A percentile compares a stretch with the other conserved stretches of the same genome.
Conservation (phyloP, 768 basidiomycete species). For the Russula sp. region DNA sequence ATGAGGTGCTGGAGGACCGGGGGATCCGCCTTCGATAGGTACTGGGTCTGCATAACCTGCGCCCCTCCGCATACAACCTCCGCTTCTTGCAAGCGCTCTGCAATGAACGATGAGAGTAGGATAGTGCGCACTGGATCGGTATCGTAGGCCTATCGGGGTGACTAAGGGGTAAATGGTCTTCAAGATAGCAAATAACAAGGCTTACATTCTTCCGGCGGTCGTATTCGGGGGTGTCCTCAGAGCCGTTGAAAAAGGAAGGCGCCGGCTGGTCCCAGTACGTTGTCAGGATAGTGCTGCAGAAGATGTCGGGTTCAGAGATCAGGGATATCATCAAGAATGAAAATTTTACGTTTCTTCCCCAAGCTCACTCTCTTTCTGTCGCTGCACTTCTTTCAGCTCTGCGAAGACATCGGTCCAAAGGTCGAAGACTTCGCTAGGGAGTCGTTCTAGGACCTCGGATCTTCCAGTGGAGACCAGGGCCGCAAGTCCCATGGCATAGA, state of each 20-base stretch:
- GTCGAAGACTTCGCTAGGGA: slow-evolving; percentile 74
- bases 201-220: slow-evolving; percentile 66
- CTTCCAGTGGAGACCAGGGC: slow-evolving; percentile 69
- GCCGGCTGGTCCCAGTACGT: slow-evolving; percentile 72
- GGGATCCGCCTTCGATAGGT: slow-evolving; percentile 63
- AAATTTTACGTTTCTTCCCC: slow-evolving; percentile 9
- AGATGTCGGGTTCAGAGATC: not conserved
- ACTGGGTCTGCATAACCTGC: slow-evolving; percentile 50
- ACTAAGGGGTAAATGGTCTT: not conserved
- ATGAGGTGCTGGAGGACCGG: slow-evolving; percentile 64
- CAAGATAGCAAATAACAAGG: slow-evolving; percentile 7
- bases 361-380: slow-evolving; percentile 27
- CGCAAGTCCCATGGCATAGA: slow-evolving; percentile 78
- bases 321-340: not conserved
- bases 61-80: slow-evolving; percentile 55
- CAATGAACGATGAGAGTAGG: slow-evolving; percentile 58
- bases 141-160: slow-evolving; percentile 49
- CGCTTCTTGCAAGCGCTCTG: slow-evolving; percentile 53
- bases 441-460: slow-evolving; percentile 61
- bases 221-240: slow-evolving; percentile 68
- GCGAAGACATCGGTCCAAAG: slow-evolving; percentile 87
- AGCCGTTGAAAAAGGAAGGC: slow-evolving; percentile 51
- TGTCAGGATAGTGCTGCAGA: slow-evolving; percentile 35
- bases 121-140: slow-evolving; percentile 65
- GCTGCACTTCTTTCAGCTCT: slow-evolving; percentile 67